phyloP scores from a whole-genome alignment of 495 filamentous ascomycete genomes.

The Neurospora sublineolata region DNA sequence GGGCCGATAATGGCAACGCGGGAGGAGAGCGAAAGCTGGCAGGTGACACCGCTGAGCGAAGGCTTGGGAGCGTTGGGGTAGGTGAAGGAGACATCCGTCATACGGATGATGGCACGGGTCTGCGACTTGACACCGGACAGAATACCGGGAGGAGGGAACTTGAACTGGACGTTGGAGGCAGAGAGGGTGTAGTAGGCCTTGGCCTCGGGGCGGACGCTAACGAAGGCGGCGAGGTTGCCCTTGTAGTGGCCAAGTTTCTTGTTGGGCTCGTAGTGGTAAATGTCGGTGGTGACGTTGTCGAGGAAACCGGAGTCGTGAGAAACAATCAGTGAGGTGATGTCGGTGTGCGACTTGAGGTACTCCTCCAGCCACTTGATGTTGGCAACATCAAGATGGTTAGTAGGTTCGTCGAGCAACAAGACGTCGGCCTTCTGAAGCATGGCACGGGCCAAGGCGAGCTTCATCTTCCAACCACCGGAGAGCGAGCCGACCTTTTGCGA shows the following conservation, averaged over 20 bases:
- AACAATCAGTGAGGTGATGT: slow-evolving; percentile 96
- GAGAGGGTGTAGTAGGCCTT: slow-evolving; percentile 98
- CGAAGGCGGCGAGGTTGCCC: slow-evolving; percentile 88
- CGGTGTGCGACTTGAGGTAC: slow-evolving; percentile 88
- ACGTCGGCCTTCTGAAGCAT: slow-evolving; percentile 97
- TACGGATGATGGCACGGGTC: slow-evolving; percentile 88
- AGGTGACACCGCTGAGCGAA: slow-evolving; percentile 75
- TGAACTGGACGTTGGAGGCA: slow-evolving; percentile 83
- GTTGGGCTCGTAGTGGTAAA: slow-evolving; percentile 91
- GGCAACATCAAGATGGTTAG: slow-evolving; percentile 93
- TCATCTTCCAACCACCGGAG: slow-evolving; percentile 99
- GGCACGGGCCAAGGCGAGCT: slow-evolving; percentile 87
- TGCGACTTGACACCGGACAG: slow-evolving; percentile 88
- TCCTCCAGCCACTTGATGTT: slow-evolving; percentile 94
- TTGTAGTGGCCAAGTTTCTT: slow-evolving; percentile 95
- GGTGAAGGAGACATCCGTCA: slow-evolving; percentile 81
- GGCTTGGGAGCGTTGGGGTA: slow-evolving; percentile 82
- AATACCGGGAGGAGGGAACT: slow-evolving; percentile 93
- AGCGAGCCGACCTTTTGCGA: slow-evolving; percentile 80
- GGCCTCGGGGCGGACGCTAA: slow-evolving; percentile 85
- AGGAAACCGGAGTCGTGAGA: slow-evolving; percentile 97
- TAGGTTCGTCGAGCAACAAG: slow-evolving; percentile 92
- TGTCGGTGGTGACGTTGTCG: slow-evolving; percentile 94
- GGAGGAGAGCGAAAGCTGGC: slow-evolving; percentile 77
- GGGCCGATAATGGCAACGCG: slow-evolving; percentile 91